Percentiles rank a stretch among this genome's conserved stretches.
Conservation (phyloP, 2,329 filamentous ascomycete genomes). For the Arthrobotrys entomopaga region DNA sequence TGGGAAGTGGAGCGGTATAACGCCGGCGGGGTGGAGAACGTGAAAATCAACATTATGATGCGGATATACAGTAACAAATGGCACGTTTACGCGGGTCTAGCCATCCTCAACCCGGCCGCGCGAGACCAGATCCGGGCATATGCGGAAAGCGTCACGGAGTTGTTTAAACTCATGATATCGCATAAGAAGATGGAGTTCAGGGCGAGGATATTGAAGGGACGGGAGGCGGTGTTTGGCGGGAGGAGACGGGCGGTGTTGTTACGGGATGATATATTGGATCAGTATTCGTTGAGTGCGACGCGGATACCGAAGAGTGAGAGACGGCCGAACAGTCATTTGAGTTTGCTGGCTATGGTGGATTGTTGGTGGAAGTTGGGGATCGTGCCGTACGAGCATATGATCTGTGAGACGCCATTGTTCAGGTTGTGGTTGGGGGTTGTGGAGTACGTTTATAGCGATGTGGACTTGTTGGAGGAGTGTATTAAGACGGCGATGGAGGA, state of each 20-base stretch:
- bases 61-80: slow-evolving; percentile 99
- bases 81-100: slow-evolving; percentile 98
- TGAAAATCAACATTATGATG: slow-evolving; percentile 97
- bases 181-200: slow-evolving; percentile 80
- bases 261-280: slow-evolving; percentile 82
- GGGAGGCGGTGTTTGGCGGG: slow-evolving; percentile 72
- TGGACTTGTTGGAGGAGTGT: slow-evolving; percentile 81
- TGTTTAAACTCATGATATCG: slow-evolving; percentile 96
- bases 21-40: slow-evolving; percentile 95
- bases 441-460: slow-evolving; percentile 90
- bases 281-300: slow-evolving; percentile 79
- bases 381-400: slow-evolving; percentile 98
- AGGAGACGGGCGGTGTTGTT: slow-evolving; percentile 76
- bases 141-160: slow-evolving; percentile 86
- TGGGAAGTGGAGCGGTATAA: slow-evolving; percentile 93
- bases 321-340: slow-evolving; percentile 91
- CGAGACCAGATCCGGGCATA: slow-evolving; percentile 94
- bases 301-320: slow-evolving; percentile 69
- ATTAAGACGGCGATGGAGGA: slow-evolving; percentile 88
- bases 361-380: slow-evolving; percentile 96
- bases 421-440: slow-evolving; percentile 96
- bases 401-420: slow-evolving; percentile 97
- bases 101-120: slow-evolving; percentile 94
- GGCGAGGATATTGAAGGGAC: slow-evolving; percentile 79
- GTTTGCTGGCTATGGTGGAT: slow-evolving; percentile 94